Evolutionary conservation across 1,284 basidiomycete species (phyloP).

Genomic region (Leccinum ponderosum): DNA sequence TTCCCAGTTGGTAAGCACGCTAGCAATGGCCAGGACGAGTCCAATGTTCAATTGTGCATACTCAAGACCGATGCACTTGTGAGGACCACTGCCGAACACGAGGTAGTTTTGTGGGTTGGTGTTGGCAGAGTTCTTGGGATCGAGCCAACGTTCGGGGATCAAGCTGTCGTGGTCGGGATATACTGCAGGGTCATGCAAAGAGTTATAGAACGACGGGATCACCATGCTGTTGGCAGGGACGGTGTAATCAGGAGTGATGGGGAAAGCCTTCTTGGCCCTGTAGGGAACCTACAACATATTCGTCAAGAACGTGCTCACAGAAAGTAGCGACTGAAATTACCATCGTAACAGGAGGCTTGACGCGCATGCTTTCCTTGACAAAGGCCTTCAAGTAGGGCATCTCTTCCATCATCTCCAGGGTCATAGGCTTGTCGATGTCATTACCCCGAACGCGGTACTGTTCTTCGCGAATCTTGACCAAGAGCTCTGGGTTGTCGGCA

Average conservation of each 20-base stretch:
- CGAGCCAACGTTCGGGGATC: slow-evolving; percentile 91
- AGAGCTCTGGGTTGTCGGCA: slow-evolving; percentile 87
- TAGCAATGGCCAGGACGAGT: slow-evolving; percentile 84
- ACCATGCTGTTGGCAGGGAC: slow-evolving; percentile 93
- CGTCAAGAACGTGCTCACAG: slow-evolving; percentile 6
- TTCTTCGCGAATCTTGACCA: slow-evolving; percentile 91
- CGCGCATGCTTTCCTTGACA: slow-evolving; percentile 89
- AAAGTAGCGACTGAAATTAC: slow-evolving; percentile 43
- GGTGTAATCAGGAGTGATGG: slow-evolving; percentile 87
- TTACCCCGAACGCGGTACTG: slow-evolving; percentile 84
- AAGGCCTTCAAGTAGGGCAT: slow-evolving; percentile 94
- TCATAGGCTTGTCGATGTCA: slow-evolving; percentile 79
- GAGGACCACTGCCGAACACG: slow-evolving; percentile 93
- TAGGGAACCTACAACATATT: slow-evolving; percentile 75
- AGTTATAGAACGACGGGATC: slow-evolving; percentile 96
- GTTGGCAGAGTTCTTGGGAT: slow-evolving; percentile 79
- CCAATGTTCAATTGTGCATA: slow-evolving; percentile 94
- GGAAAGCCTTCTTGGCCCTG: slow-evolving; percentile 86
- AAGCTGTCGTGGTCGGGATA: slow-evolving; percentile 89
- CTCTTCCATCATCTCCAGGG: slow-evolving; percentile 87
- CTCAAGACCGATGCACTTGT: slow-evolving; percentile 91
- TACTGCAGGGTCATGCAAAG: slow-evolving; percentile 86
- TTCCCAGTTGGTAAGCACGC: slow-evolving; percentile 84
- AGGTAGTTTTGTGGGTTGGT: slow-evolving; percentile 93
- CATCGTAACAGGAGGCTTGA: slow-evolving; percentile 93